Percentiles rank a stretch among this genome's conserved stretches.
These are phyloP conservation scores for Protostelium mycophagum DNA, from an alignment of 78 protist species.

Conservation along the genomic window DNA sequence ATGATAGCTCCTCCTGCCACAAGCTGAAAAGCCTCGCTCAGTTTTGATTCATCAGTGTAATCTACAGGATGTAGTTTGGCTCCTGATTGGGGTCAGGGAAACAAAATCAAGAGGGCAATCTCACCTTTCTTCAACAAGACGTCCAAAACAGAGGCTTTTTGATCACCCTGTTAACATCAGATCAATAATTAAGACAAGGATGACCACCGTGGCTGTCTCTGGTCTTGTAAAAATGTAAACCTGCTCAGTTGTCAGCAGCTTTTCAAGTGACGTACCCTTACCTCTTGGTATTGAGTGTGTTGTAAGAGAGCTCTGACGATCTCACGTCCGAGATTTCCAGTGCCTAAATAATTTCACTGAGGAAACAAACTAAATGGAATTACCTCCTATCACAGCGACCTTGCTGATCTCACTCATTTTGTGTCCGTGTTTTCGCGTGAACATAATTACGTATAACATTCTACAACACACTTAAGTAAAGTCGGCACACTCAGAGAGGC, in stretches of 20 bases:
- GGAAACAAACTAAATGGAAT: not conserved
- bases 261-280: not conserved
- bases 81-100: not conserved
- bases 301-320: not conserved
- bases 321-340: not conserved
- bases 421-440: too few relatives aligned
- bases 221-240: not conserved
- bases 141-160: not conserved
- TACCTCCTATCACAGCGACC: not conserved
- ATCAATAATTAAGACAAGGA: not conserved
- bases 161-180: not conserved
- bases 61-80: not conserved
- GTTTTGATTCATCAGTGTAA: not conserved
- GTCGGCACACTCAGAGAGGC: too few relatives aligned
- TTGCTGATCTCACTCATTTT: too few relatives aligned
- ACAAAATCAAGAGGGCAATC: not conserved
- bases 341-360: not conserved
- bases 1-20: not conserved
- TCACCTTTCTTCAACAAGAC: not conserved
- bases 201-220: not conserved
- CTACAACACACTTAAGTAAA: too few relatives aligned
- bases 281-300: not conserved
- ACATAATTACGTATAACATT: too few relatives aligned
- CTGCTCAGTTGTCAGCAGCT: not conserved
- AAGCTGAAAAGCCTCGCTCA: not conserved